phyloP scores from a whole-genome alignment of 345 rosid genomes.

The Pistacia vera region DNA sequence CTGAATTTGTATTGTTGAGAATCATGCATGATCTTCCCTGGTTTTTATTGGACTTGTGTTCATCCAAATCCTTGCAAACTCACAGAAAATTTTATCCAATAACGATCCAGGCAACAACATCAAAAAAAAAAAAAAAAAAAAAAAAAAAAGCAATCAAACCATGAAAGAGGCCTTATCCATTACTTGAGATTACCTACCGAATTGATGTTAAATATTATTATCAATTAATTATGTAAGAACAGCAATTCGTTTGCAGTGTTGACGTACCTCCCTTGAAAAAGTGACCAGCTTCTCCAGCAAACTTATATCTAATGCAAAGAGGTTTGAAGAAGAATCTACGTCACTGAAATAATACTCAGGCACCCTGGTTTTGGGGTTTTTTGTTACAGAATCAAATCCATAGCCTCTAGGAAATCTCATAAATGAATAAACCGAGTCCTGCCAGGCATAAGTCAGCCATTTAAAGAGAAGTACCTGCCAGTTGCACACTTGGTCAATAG shows the following conservation, averaged over 20 bases:
- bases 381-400: conserved; percentile 31
- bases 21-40: conserved; percentile 49
- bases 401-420: conserved; percentile 79
- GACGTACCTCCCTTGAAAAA: conserved; percentile 33
- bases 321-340: conserved; percentile 40
- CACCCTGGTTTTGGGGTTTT: conserved; percentile 29
- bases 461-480: conserved; percentile 69
- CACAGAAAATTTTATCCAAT: no score
- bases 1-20: conserved; percentile 70
- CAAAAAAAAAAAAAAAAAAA: conserved; percentile 19
- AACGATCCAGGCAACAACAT: conserved; percentile 32
- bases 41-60: no score
- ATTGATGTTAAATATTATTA: neutral
- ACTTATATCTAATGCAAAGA: conserved; percentile 45
- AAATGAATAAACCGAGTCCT: conserved; percentile 72
- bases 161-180: conserved; percentile 66
- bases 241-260: conserved; percentile 45
- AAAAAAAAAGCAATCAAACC: conserved; percentile 45
- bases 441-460: conserved; percentile 33
- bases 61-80: no score
- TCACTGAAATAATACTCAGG: conserved; percentile 37
- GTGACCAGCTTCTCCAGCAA: conserved; percentile 71
- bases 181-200: conserved; percentile 51
- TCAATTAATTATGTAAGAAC: conserved; percentile 3
- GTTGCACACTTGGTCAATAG: conserved; percentile 57